Evolutionary conservation across 2,329 filamentous ascomycete species (phyloP), one percentile per base, ranked within the genome.

Genomic region (Chaetomiaceae sp.): DNA sequence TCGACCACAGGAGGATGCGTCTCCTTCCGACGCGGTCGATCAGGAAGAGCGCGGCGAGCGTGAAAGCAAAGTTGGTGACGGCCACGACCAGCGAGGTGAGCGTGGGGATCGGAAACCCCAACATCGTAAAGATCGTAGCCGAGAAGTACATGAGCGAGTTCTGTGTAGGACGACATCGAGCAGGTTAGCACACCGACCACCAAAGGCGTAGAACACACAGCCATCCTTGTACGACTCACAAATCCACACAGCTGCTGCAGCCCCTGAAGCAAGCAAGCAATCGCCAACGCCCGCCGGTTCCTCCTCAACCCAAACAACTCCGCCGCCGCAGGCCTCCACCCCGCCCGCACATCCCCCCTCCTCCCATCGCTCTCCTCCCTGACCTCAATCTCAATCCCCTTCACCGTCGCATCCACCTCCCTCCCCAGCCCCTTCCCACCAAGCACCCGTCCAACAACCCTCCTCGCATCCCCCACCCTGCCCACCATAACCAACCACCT

Each of bases 141-240:
- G 87, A 89, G 65, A 89, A 95, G 68, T 95, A 95, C 89, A 95
- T 95, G 25, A 96, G 74, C 10, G 87, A 90, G 70, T 96, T 95
- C 79, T 84, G 58, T 83, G 56, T 21, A n/a, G 30, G 35, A 7
- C 6, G 10, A 39, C 3, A 38, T 58, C 57, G 10, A 35, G 21
- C 19, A 31, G 3, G 17, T 53, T 35, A 51, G 48, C 31, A 48
- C 41, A 35, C 23, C 42, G 16, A 48, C 45, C 40, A 34, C n/a
- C 33, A 41, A 14, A 43, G n/a, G n/a, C n/a, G n/a, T n/a, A n/a
- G n/a, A n/a, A n/a, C n/a, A n/a, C n/a, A n/a, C n/a, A n/a, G 7
- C 7, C 3, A 42, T 27, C 13, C 9, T 9, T 34, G 34, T 23
- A n/a, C 31, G 23, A 74, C 80, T 68, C 68, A 84, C 81, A 68